These are phyloP conservation scores for Wallacemonas sp. DNA, from an alignment of 208 protist genomes.

Conservation along the genomic window DNA sequence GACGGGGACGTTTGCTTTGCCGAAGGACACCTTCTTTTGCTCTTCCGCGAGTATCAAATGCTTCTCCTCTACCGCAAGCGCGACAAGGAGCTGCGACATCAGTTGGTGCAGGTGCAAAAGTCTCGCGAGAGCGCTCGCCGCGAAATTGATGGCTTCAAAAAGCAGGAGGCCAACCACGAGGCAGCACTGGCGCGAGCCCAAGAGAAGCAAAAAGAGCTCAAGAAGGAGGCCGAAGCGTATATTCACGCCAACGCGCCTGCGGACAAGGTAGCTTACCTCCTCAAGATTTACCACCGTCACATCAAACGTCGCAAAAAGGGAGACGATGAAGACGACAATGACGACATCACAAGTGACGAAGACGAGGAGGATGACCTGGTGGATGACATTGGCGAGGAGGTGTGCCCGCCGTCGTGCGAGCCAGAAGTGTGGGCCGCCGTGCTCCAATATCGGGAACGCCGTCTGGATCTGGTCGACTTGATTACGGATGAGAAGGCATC, in stretches of 20 bases:
- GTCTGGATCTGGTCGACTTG: slow-evolving; percentile 91
- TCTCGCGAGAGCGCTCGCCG: slow-evolving; percentile 65
- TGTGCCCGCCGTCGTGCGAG: slow-evolving; percentile 90
- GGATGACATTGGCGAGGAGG: slow-evolving; percentile 90
- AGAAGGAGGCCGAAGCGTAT: slow-evolving; percentile 82
- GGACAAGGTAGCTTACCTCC: slow-evolving; percentile 75
- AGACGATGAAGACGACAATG: slow-evolving; percentile 45
- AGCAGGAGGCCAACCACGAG: slow-evolving; percentile 39
- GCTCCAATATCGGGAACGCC: slow-evolving; percentile 85
- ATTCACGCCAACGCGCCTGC: slow-evolving; percentile 73
- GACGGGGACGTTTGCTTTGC: slow-evolving; percentile 94
- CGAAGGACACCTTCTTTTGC: slow-evolving; percentile 88
- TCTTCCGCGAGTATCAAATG: slow-evolving; percentile 95
- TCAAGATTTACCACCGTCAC: slow-evolving; percentile 92
- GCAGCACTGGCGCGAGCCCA: slow-evolving; percentile 60
- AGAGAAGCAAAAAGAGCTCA: slow-evolving; percentile 67
- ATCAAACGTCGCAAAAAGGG: slow-evolving; percentile 85
- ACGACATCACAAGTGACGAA: slow-evolving; percentile 84
- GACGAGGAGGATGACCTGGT: slow-evolving; percentile 78
- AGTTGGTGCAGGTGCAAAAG: slow-evolving; percentile 49
- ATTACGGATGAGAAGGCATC: slow-evolving; percentile 63
- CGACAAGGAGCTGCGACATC: slow-evolving; percentile 72
- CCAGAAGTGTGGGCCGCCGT: slow-evolving; percentile 83
- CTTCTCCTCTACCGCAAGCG: slow-evolving; percentile 93
- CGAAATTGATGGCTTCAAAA: slow-evolving; percentile 67